Evolutionary conservation across 257 asterid species (phyloP).

Genomic region (Verbascum thapsus): DNA sequence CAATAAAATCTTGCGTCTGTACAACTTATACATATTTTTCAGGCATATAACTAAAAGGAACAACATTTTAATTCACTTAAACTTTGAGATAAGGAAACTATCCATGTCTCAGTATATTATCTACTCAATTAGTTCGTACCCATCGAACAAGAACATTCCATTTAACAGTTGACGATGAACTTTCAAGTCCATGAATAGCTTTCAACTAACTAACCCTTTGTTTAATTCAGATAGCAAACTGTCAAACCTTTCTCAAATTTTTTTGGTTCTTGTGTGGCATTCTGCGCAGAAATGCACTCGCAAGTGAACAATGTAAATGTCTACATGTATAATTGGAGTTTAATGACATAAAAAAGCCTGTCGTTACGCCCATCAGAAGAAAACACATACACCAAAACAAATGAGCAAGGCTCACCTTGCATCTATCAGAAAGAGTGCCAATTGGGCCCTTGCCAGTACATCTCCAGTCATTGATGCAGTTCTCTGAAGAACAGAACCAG

Average conservation of each 20-base stretch:
- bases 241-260: background rate
- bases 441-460: constrained; percentile 68
- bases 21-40: constrained; percentile 19
- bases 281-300: constrained; percentile 3
- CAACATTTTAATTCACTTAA: background rate
- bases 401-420: constrained; percentile 61
- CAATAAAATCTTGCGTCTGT: constrained; percentile 6
- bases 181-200: background rate
- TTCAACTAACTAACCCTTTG: constrained; percentile 6
- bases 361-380: constrained; percentile 3
- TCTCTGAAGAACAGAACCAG: constrained; percentile 93
- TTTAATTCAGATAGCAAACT: constrained; percentile 7
- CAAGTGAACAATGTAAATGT: constrained; percentile 2
- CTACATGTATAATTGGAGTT: constrained; percentile 16
- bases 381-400: constrained; percentile 11
- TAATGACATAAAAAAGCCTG: constrained; percentile 2
- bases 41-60: constrained; percentile 1
- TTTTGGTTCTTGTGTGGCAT: constrained; percentile 16
- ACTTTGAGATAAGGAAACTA: constrained; percentile 1
- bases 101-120: background rate
- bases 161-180: background rate
- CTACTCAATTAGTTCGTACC: constrained; percentile 11
- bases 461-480: constrained; percentile 89
- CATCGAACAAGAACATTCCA: background rate
- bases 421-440: constrained; percentile 77